Base-by-base conservation (phyloP, 805 yeast genomes). In the Pichia occidentalis region DNA sequence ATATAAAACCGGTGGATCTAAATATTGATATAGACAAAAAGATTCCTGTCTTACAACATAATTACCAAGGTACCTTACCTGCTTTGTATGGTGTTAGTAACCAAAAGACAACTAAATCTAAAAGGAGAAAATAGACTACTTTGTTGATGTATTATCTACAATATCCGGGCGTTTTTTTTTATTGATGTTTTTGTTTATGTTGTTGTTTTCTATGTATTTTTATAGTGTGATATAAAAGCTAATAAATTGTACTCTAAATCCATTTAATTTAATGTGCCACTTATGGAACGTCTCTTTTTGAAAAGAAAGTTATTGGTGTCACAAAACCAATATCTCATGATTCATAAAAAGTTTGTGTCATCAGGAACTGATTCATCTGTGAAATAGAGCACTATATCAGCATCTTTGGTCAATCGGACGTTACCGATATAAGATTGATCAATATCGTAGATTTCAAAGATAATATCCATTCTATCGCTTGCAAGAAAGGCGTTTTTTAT, bases 1-100 rank as follows among this genome's bases (percentile, higher is more conserved):
- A 54, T 28, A 26, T 62, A 9, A 51, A 52, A 7, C 67, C 68
- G 9, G 25, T 21, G 7, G 57, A 55, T 20, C 34, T 64, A 64
- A 63, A 52, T 38, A 29, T 67, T 34, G 45, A 70, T 42, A 45
- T 70, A 40, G 47, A 57, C 54, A 5, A 57, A 51, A 44, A 60
- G 49, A 19, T 88, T 32, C 95, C 95, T 1, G 79, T 83, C 1
- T 67, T 83, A 40, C 77, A 77, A 53, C 73, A 78, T 18, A 85
- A 80, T 47, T 87, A 85, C 52, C 63, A 73, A 25, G 97, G 97
- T 32, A 70, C 81, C 1, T 67, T 88, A 52, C 96, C 96, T 1
- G 82, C 84, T 2, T 61, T 70, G 8, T 34, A 38, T 18, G 36
- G 32, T 9, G 33, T 37, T 14, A 25, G 31, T 20, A 42, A 35